Evolutionary conservation across 1,284 basidiomycete species (phyloP), one percentile per base, ranked within the genome.

Genomic region (Puccinia horiana): DNA sequence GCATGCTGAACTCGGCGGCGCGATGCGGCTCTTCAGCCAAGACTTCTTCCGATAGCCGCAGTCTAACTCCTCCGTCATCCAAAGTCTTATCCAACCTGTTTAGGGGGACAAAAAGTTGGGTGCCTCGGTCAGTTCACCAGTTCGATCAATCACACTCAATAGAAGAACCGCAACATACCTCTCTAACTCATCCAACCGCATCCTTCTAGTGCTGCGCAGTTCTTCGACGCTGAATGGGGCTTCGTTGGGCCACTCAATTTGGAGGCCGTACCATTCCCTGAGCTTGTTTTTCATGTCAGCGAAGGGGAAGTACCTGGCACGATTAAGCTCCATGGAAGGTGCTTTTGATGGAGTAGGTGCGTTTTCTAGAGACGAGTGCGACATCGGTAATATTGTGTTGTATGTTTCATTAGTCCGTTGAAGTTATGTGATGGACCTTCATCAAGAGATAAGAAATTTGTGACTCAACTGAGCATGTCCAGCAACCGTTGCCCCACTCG

Each of bases 141-240:
- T 40, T 40, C 2, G 54, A n/a, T 9, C n/a, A 56, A 20, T 32
- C 5, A 3, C 14, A 16, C 4, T 52, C 9, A 49, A 32, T 52
- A 6, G 6, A 47, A 47, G 16, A 6, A 29, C 35, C 6, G 18
- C 35, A n/a, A 44, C 37, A 65, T 70, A 79, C 77, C 77, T 79
- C 23, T 79, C 77, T 12, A 79, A 40, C n/a, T 79, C 77, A 79
- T 79, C 77, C n/a, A 65, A 47, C 37, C 65, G 63, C 77, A 79
- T 79, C 40, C 65, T 79, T 40, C 77, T 52, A 6, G 77, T 79
- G 29, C 77, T 79, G 2, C 65, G 63, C 35, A 79, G 42, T 26
- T 79, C 77, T 9, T 70, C 47, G 2, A 79, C 35, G 1, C 4
- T 56, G 37, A 79, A 79, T n/a, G 23, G 56, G 4, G 63, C 63